Conservation (phyloP, 495 filamentous ascomycete species). For the Penicillium cosmopolitanum region DNA sequence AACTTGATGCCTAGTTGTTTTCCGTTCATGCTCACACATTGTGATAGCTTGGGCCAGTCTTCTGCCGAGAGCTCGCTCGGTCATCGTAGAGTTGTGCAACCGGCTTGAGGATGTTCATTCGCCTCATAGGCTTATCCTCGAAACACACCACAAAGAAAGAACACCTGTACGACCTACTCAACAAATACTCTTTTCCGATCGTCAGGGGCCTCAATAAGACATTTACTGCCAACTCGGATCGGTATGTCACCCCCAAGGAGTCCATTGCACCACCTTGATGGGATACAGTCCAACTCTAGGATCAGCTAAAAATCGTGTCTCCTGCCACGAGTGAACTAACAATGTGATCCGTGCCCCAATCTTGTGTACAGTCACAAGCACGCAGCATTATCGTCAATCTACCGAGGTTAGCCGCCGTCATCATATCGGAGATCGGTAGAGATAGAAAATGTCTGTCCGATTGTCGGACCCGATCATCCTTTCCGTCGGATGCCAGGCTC, state of each 20-base stretch:
- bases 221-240: slow-evolving; percentile 27
- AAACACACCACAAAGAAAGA: slow-evolving; percentile 20
- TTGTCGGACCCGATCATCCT: slow-evolving; percentile 62
- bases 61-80: slow-evolving; percentile 24
- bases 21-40: too few species aligned
- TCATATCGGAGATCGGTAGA: slow-evolving; percentile 75
- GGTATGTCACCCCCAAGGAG: background rate
- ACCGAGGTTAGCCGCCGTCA: slow-evolving; percentile 64
- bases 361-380: slow-evolving; percentile 27
- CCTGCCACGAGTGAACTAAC: slow-evolving; percentile 32
- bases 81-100: slow-evolving; percentile 27
- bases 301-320: slow-evolving; percentile 21
- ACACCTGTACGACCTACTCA: slow-evolving; percentile 21
- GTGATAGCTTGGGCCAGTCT: background rate
- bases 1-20: too few species aligned
- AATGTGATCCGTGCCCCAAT: slow-evolving; percentile 35
- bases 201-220: slow-evolving; percentile 23
- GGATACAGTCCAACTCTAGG: slow-evolving; percentile 32
- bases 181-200: slow-evolving; percentile 29
- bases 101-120: slow-evolving; percentile 22
- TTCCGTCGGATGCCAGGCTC: slow-evolving; percentile 22
- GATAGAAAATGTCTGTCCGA: slow-evolving; percentile 66
- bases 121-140: slow-evolving; percentile 24
- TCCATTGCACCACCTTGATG: slow-evolving; percentile 21
- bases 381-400: slow-evolving; percentile 57